These are phyloP conservation scores for Chenopodium berlandieri DNA, from an alignment of 148 eudicot genomes.

Conservation along the genomic window DNA sequence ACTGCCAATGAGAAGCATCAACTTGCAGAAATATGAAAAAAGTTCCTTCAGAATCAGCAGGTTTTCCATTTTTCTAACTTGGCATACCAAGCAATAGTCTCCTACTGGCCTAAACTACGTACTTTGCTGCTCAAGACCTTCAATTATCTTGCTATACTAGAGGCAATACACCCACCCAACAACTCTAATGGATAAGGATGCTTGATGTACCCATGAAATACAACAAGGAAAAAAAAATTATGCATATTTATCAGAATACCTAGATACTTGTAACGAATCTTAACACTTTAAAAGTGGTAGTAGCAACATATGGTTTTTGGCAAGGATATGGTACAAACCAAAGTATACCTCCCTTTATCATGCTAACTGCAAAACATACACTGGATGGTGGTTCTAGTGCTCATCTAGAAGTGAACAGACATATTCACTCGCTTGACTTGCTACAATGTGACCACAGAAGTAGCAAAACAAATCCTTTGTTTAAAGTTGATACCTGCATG, in stretches of 20 bases:
- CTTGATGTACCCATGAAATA: background rate
- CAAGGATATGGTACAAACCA: background rate
- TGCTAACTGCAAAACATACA: background rate
- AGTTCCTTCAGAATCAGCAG: background rate
- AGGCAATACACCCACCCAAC: background rate
- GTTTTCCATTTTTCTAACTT: background rate
- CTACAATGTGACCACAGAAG: background rate
- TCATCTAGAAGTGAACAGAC: conserved; percentile 1
- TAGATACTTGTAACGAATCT: background rate
- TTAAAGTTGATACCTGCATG: conserved; percentile 68
- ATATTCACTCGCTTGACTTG: background rate
- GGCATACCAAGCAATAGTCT: background rate
- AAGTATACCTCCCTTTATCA: background rate
- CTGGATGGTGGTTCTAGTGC: background rate
- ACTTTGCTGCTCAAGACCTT: background rate
- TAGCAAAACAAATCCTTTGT: background rate
- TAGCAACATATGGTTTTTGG: background rate
- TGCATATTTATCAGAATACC: background rate
- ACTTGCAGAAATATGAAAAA: conserved; percentile 1
- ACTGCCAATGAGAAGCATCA: background rate
- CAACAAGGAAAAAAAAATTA: no score
- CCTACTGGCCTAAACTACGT: background rate
- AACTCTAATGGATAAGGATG: background rate
- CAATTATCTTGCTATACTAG: background rate
- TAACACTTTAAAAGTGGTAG: no score